Base-by-base conservation (phyloP, 805 yeast genomes). In the Saturnispora quitensis region DNA sequence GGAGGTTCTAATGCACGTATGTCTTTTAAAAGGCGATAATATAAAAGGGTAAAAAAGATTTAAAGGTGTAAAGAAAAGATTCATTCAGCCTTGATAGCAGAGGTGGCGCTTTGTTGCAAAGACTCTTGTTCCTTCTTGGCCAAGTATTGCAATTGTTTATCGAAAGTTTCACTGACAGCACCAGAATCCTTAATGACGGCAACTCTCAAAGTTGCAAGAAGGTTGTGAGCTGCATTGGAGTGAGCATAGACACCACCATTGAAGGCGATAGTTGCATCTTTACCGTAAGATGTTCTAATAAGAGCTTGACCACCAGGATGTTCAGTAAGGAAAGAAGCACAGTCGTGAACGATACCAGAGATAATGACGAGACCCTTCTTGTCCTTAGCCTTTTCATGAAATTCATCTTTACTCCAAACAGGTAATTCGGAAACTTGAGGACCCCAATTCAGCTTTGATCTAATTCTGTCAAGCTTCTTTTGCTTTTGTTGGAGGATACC, bases 221-320 rank as follows among this genome's bases (percentile, higher is more conserved):
- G 70, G 67, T 86, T 86, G 67, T 84, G 89, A 22, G 93, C 95
- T 55, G 95, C 93, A 60, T 86, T 86, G 8, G 91, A 83, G 64
- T 86, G 95, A 12, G 86, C 80, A 63, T 86, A 86, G 31, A 86
- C 93, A 64, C 88, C 90, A 64, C 95, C 95, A 64, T 84, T 83
- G 74, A 86, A 86, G 1, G 90, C 93, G 64, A 77, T 78, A 13
- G 91, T 83, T 27, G 91, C 91, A 66, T 86, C 93, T 66, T 84
- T 86, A 61, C 91, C 90, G 55, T 77, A 69, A 2, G 90, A 81
- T 34, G 89, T 81, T 59, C 78, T 75, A 47, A 86, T 68, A 56
- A 86, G 70, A 45, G 88, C 82, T 63, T 77, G 81, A 58, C 95
- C 95, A 76, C 95, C 95, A 57, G 95, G 95, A 65, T 86, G 95